Base-by-base conservation (phyloP, 2,329 filamentous ascomycete genomes). In the Geoglossum cookeanum region DNA sequence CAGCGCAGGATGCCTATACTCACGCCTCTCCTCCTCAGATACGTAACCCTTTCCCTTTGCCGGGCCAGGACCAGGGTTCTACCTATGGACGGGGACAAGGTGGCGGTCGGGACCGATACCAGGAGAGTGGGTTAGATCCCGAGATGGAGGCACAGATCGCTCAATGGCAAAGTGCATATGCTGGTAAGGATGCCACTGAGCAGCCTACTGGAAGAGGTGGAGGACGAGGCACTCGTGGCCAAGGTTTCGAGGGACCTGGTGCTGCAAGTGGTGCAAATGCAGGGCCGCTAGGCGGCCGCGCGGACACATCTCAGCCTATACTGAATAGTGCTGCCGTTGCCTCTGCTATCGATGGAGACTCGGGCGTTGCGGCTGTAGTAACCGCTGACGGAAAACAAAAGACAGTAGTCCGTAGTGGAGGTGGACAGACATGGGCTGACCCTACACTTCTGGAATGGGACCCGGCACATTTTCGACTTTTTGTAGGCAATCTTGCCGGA, bases 401-500 rank as follows among this genome's bases (percentile, higher is more conserved):
- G 71, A 98, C 92, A 0, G 92, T 98, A 0, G 76, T 88, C 54
- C 85, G 92, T 44, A 79, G 85, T 60, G 92, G 91, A 55, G 92
- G 92, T 60, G 92, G 92, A 57, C 87, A 94, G 73, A 85, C 81
- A 59, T 98, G 92, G 92, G 84, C 85, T 29, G 92, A 98, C 68
- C 78, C 86, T 58, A 79, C 85, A 0, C 79, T 98, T 3, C 78
- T 97, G 1, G 92, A 97, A 68, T 98, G 92, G 92, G 90, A 97
- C 66, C 91, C 91, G 1, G 80, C 85, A 32, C 92, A 98, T 68
- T 86, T 95, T 65, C 87, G 92, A 39, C 80, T 98, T 48, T 97
- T 97, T 69, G 89, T 97, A 15, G 92, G 92, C 62, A 98, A 98
- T 69, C 78, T 98, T 55, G 92, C 92, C 45, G 92, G 92, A 63